Percentiles rank a stretch among this genome's conserved stretches.
Conservation (phyloP, 148 eudicot genomes). For the Fagopyrum esculentum region DNA sequence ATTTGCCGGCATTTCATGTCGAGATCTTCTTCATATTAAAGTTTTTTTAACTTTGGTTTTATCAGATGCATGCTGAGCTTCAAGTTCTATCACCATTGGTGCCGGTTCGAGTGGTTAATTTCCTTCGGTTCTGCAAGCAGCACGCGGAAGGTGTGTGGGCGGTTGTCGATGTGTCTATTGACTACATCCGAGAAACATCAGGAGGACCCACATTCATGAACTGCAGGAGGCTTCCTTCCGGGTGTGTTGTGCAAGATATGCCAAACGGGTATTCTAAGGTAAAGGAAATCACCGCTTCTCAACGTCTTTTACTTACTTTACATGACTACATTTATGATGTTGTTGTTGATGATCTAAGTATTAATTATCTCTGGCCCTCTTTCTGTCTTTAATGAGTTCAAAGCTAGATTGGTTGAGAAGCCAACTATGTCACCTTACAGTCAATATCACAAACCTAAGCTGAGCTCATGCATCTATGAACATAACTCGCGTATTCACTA, state of each 20-base stretch:
- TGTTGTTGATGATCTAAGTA: neutral
- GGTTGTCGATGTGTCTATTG: slow-evolving; percentile 72
- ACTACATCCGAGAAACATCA: slow-evolving; percentile 54
- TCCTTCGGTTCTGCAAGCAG: slow-evolving; percentile 68
- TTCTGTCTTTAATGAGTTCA: slow-evolving; percentile 1
- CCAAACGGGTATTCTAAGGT: slow-evolving; percentile 72
- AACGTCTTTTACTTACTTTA: slow-evolving; percentile 28
- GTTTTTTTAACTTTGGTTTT: too few relatives aligned
- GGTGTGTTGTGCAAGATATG: slow-evolving; percentile 69
- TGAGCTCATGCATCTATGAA: slow-evolving; percentile 40
- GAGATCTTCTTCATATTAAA: neutral
- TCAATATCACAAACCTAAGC: slow-evolving; percentile 14
- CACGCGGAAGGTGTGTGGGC: slow-evolving; percentile 65
- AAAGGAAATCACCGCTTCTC: slow-evolving; percentile 90
- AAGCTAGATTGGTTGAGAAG: neutral
- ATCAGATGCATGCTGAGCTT: slow-evolving; percentile 32
- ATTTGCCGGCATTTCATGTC: neutral
- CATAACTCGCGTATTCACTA: slow-evolving; percentile 27
- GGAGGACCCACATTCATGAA: slow-evolving; percentile 42
- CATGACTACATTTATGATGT: neutral
- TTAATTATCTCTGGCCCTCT: slow-evolving; percentile 17
- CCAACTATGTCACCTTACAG: neutral
- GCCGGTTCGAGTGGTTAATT: slow-evolving; percentile 54
- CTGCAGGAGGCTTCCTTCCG: slow-evolving; percentile 78
- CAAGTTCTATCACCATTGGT: slow-evolving; percentile 56